phyloP scores from a whole-genome alignment of 2,329 filamentous ascomycete genomes.

The Aspergillus fijiensis region DNA sequence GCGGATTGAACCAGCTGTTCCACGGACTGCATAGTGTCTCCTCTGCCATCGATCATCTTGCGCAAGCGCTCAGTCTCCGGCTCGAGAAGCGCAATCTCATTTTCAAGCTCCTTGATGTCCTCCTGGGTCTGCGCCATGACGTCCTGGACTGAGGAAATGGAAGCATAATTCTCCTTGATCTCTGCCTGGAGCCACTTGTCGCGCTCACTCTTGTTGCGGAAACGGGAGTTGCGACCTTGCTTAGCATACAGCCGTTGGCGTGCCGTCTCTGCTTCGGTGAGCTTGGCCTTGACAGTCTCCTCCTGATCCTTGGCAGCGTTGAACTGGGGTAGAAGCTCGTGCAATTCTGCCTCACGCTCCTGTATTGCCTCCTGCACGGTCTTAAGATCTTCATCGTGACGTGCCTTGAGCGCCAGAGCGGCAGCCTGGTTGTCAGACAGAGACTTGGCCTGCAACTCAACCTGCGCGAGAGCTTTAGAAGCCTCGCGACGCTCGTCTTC shows the following conservation, averaged over 20 bases:
- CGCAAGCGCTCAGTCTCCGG: constrained; percentile 69
- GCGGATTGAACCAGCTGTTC: constrained; percentile 73
- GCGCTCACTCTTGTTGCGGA: constrained; percentile 82
- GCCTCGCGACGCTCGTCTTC: constrained; percentile 86
- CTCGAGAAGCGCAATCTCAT: constrained; percentile 70
- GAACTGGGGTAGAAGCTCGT: constrained; percentile 73
- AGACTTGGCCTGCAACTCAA: constrained; percentile 79
- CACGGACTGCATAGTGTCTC: constrained; percentile 69
- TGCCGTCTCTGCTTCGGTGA: constrained; percentile 73
- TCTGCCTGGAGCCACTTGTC: constrained; percentile 79
- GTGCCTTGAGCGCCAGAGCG: constrained; percentile 68
- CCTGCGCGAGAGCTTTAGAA: constrained; percentile 76
- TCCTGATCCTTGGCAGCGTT: constrained; percentile 72
- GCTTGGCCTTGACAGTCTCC: constrained; percentile 64
- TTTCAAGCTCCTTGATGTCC: constrained; percentile 71
- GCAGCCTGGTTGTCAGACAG: constrained; percentile 79
- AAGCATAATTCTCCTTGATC: constrained; percentile 74
- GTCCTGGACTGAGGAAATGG: constrained; percentile 76
- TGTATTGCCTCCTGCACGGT: constrained; percentile 72
- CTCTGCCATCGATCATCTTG: constrained; percentile 73
- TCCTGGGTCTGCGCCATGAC: constrained; percentile 82
- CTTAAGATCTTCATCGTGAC: constrained; percentile 70
- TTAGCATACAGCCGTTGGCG: constrained; percentile 84
- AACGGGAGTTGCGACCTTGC: constrained; percentile 83
- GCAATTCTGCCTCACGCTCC: constrained; percentile 73